These are phyloP conservation scores for Trypanosoma theileri DNA, from an alignment of 208 protist species.

Conservation along the genomic window DNA sequence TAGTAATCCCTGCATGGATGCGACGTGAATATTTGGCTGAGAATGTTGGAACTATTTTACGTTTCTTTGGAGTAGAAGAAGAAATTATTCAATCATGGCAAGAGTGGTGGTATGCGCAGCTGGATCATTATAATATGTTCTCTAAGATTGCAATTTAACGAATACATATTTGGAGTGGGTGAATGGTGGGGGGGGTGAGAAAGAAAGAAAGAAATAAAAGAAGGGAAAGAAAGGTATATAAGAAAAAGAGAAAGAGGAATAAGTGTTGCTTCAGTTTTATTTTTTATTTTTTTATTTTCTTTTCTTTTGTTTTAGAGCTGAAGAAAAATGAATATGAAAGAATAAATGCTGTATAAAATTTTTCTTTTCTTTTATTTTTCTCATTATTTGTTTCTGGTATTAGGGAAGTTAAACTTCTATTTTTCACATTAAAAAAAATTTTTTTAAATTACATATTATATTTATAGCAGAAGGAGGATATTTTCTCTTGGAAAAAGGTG, in stretches of 20 bases:
- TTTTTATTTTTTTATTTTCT: no score
- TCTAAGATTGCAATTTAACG: slow-evolving; percentile 35
- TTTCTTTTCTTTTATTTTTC: no score
- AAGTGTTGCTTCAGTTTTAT: no score
- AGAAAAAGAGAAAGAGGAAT: background rate
- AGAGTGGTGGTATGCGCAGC: slow-evolving; percentile 56
- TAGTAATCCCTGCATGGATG: slow-evolving; percentile 82
- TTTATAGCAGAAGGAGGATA: no score
- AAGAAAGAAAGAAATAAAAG: slow-evolving; percentile 2
- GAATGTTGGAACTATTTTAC: slow-evolving; percentile 59
- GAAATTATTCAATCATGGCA: slow-evolving; percentile 40
- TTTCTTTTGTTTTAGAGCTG: no score
- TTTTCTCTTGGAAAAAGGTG: no score
- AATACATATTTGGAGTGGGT: background rate
- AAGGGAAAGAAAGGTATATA: background rate
- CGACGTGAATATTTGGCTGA: slow-evolving; percentile 83
- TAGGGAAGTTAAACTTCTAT: no score
- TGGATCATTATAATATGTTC: slow-evolving; percentile 90
- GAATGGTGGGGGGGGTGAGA: background rate
- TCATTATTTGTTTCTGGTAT: no score
- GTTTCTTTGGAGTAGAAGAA: slow-evolving; percentile 46
- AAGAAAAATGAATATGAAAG: no score
- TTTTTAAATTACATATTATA: no score
- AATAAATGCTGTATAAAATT: no score
- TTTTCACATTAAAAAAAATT: no score